Percentiles rank a stretch among this genome's conserved stretches.
Conservation (phyloP, 2,329 filamentous ascomycete genomes). For the Lasiodiplodia sp. region DNA sequence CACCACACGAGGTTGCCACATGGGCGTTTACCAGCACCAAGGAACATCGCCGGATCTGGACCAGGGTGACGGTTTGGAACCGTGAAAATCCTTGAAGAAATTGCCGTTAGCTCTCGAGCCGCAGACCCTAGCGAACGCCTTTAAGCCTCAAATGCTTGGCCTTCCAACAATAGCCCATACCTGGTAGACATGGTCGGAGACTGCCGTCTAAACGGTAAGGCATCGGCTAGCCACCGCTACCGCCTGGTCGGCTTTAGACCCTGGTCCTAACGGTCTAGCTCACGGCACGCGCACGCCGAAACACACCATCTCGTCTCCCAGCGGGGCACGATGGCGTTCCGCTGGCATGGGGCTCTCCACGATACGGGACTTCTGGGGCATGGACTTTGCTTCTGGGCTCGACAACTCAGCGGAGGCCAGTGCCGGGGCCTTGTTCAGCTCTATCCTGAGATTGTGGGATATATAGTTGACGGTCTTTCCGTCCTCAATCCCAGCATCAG, state of each 20-base stretch:
- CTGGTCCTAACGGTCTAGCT: not conserved
- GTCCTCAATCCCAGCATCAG: not conserved
- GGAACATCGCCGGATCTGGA: slow-evolving; percentile 1
- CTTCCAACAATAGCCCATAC: slow-evolving; percentile 11
- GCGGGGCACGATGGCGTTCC: not conserved
- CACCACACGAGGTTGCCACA: not conserved
- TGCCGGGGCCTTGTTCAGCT: not conserved
- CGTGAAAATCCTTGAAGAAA: not conserved
- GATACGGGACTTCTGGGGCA: not conserved
- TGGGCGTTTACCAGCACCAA: not conserved
- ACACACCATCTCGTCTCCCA: not conserved
- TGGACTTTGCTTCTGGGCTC: slow-evolving; percentile 10
- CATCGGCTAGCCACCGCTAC: not conserved
- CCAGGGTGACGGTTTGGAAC: not conserved
- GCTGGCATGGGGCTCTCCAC: not conserved
- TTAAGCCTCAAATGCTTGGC: not conserved
- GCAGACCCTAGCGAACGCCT: not conserved
- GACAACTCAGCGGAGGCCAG: not conserved
- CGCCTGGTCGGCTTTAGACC: not conserved
- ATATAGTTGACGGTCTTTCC: not conserved
- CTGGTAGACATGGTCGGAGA: not conserved
- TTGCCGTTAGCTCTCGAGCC: slow-evolving; percentile 3
- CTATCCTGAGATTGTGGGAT: not conserved
- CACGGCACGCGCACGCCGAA: not conserved
- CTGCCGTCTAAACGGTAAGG: not conserved